These are phyloP conservation scores for Pichia paraexigua DNA, from an alignment of 805 yeast species.

Conservation along the genomic window DNA sequence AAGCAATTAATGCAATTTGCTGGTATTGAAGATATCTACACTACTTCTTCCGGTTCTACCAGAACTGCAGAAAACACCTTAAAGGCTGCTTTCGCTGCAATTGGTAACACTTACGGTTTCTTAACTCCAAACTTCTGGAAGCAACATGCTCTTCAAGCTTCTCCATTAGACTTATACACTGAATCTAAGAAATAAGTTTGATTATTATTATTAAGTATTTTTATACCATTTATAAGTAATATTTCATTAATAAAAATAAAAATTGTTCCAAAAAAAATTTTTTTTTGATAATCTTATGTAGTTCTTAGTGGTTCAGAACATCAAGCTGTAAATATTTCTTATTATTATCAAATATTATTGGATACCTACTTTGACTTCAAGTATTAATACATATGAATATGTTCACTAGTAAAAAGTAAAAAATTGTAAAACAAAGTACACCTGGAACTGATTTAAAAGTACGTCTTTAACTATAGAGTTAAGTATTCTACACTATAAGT, in stretches of 20 bases:
- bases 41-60: conserved; percentile 97
- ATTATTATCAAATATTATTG: too few relatives aligned
- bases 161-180: conserved; percentile 94
- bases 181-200: conserved; percentile 38
- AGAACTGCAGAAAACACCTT: conserved; percentile 99
- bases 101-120: conserved; percentile 99
- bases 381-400: too few relatives aligned
- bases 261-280: background rate
- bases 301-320: too few relatives aligned
- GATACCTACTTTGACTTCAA: too few relatives aligned
- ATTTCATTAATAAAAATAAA: background rate
- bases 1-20: conserved; percentile 98
- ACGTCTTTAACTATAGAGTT: too few relatives aligned
- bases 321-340: too few relatives aligned
- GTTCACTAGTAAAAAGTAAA: too few relatives aligned
- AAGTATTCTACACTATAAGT: too few relatives aligned
- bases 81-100: conserved; percentile 98
- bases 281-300: too few relatives aligned
- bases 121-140: conserved; percentile 99
- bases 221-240: background rate
- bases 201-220: too few relatives aligned
- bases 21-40: conserved; percentile 99
- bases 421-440: too few relatives aligned
- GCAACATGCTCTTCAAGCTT: conserved; percentile 71
- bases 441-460: too few relatives aligned